Evolutionary conservation across 805 yeast species (phyloP).

Genomic region (Saccharomycopsis schoenii): DNA sequence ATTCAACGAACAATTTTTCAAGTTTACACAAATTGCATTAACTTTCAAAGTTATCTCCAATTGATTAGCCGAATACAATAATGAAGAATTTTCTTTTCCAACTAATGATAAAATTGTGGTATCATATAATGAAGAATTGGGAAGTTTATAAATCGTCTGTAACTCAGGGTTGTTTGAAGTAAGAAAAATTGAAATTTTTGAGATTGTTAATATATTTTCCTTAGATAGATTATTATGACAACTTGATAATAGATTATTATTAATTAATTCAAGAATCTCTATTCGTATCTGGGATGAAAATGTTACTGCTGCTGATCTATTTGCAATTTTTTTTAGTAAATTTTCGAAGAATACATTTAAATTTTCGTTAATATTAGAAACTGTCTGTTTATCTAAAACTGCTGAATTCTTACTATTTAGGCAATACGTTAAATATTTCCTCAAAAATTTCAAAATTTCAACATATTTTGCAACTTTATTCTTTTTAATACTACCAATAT

Average conservation of each 20-base stretch:
- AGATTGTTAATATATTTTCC: background rate
- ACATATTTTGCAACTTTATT: background rate
- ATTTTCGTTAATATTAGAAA: background rate
- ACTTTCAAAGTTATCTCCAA: conserved; percentile 1
- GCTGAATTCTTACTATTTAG: conserved; percentile 1
- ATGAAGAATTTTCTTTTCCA: background rate
- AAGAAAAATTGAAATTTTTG: background rate
- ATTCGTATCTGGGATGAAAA: background rate
- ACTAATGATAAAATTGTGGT: background rate
- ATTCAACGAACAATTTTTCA: background rate
- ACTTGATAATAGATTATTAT: background rate
- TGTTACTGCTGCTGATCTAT: background rate
- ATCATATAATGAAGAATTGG: background rate
- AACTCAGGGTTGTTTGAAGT: background rate
- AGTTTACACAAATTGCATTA: conserved; percentile 1
- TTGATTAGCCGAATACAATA: conserved; percentile 6
- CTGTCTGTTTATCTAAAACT: background rate
- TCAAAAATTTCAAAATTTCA: conserved; percentile 1
- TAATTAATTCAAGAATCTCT: background rate
- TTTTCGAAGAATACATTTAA: background rate
- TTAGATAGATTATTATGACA: background rate
- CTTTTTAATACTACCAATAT: background rate
- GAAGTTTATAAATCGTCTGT: background rate
- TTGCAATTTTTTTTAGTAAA: background rate
- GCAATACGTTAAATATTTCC: background rate